Conservation (phyloP, 345 rosid species). For the Erucastrum elatum region DNA sequence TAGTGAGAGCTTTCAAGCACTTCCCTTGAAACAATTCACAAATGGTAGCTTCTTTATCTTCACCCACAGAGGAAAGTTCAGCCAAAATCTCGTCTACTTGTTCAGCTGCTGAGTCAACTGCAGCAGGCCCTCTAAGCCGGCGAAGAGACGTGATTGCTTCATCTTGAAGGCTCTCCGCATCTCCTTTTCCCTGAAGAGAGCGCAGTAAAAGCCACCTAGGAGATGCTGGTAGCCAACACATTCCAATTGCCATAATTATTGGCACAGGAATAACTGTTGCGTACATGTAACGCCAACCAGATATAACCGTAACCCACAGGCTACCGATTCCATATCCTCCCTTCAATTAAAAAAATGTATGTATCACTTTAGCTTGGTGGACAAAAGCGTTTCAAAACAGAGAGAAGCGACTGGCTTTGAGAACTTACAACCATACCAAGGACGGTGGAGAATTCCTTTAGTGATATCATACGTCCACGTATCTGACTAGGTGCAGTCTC, state of each 20-base stretch:
- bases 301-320: slow-evolving; percentile 59
- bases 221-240: slow-evolving; percentile 96
- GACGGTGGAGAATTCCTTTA: slow-evolving; percentile 93
- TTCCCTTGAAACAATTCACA: slow-evolving; percentile 78
- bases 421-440: slow-evolving; percentile 98
- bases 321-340: slow-evolving; percentile 92
- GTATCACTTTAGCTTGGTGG: not conserved
- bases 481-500: slow-evolving; percentile 93
- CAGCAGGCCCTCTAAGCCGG: slow-evolving; percentile 71
- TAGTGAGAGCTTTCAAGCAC: slow-evolving; percentile 82
- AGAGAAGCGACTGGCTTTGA: not conserved
- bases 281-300: slow-evolving; percentile 99
- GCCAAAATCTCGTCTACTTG: slow-evolving; percentile 73
- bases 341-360: slow-evolving; percentile 45
- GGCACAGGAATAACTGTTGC: slow-evolving; percentile 80
- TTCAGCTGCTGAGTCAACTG: slow-evolving; percentile 64
- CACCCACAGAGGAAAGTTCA: slow-evolving; percentile 69
- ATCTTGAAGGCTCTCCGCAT: slow-evolving; percentile 40
- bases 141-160: slow-evolving; percentile 43
- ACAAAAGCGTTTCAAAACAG: not conserved
- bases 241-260: slow-evolving; percentile 86
- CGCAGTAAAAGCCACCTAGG: slow-evolving; percentile 93
- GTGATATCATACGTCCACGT: slow-evolving; percentile 89
- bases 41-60: slow-evolving; percentile 61
- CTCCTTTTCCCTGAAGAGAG: slow-evolving; percentile 75